phyloP scores from a whole-genome alignment of 495 filamentous ascomycete species.

The Aspergillus cavernicola region DNA sequence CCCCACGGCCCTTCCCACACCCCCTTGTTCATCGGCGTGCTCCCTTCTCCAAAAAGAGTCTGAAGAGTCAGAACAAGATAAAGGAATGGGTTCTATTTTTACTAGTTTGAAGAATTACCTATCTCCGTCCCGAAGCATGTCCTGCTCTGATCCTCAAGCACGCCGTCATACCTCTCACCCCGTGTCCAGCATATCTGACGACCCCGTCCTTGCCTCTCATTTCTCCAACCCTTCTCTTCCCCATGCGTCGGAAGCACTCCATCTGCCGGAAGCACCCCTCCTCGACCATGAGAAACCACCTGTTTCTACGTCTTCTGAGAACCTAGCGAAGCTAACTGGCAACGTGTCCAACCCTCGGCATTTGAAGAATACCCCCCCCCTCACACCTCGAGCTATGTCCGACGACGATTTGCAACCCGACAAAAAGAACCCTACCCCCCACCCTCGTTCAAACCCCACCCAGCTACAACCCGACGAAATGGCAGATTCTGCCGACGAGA shows the following conservation, averaged over 20 bases:
- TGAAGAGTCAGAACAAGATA: conserved; percentile 39
- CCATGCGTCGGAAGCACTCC: conserved; percentile 52
- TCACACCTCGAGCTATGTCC: conserved; percentile 82
- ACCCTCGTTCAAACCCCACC: conserved; percentile 23
- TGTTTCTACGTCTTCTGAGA: conserved; percentile 57
- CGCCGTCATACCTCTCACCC: conserved; percentile 55
- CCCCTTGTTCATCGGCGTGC: conserved; percentile 37
- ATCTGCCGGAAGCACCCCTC: conserved; percentile 50
- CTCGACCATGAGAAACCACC: conserved; percentile 49
- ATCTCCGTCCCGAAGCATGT: conserved; percentile 25
- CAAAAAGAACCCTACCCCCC: conserved; percentile 32
- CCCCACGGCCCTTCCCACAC: conserved; percentile 37
- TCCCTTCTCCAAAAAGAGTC: conserved; percentile 43
- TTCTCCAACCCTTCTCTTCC: conserved; percentile 69
- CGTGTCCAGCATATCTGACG: conserved; percentile 62
- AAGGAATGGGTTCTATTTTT: conserved; percentile 36
- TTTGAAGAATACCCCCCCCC: conserved; percentile 84
- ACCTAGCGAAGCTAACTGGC: conserved; percentile 85
- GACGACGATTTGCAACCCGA: conserved; percentile 48
- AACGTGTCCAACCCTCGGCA: conserved; percentile 55
- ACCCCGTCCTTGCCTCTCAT: conserved; percentile 65
- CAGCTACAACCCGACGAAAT: conserved; percentile 24
- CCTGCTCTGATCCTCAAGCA: conserved; percentile 35
- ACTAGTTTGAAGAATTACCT: conserved; percentile 43
- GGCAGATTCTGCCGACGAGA: conserved; percentile 35